Evolutionary conservation across 2,329 filamentous ascomycete species (phyloP).

Genomic region (Monilinia vaccinii-corymbosi): DNA sequence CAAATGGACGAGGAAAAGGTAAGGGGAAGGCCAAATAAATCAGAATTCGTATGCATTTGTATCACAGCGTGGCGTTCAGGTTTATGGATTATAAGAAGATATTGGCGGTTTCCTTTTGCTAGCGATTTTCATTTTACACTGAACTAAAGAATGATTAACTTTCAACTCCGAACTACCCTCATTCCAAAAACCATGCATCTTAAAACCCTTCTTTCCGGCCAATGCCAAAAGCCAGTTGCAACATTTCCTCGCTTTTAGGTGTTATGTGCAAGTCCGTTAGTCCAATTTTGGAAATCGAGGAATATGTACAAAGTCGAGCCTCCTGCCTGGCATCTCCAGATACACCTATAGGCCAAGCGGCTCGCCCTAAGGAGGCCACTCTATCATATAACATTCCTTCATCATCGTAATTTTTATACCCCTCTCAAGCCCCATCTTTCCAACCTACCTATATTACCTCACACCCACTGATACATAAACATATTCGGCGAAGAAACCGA

Average conservation of each 20-base stretch:
- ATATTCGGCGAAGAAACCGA: constrained; percentile 43
- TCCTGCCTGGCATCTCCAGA: background rate
- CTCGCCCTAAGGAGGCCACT: background rate
- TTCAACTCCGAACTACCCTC: background rate
- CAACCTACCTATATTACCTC: background rate
- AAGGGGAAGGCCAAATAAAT: constrained; percentile 13
- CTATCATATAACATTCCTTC: background rate
- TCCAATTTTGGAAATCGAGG: background rate
- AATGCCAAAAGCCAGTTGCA: background rate
- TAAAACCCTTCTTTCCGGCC: background rate
- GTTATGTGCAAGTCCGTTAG: background rate
- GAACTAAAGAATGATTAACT: background rate
- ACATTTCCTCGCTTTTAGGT: background rate
- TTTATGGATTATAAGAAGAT: background rate
- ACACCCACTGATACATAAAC: background rate
- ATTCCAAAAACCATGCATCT: background rate
- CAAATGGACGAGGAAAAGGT: constrained; percentile 16
- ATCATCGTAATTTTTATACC: background rate
- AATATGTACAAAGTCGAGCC: no score
- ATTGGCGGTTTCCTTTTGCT: background rate
- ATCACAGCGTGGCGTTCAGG: constrained; percentile 10
- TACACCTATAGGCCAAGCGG: background rate
- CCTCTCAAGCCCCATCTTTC: background rate
- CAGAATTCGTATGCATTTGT: background rate
- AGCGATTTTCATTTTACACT: background rate